phyloP scores from a whole-genome alignment of 2,329 filamentous ascomycete genomes.

The Penicillium vulpinum region DNA sequence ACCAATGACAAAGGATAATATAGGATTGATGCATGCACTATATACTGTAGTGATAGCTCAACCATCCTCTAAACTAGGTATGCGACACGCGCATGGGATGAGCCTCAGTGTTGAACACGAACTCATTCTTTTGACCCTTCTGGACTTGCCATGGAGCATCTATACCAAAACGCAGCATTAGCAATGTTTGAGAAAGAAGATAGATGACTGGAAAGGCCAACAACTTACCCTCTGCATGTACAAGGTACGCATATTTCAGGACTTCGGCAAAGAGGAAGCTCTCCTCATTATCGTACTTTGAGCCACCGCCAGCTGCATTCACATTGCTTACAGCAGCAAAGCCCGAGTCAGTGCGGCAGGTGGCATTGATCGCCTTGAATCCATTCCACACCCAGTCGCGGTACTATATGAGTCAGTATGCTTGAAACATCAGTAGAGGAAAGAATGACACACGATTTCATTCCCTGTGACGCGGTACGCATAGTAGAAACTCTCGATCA shows the following conservation, averaged over 20 bases:
- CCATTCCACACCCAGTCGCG: slow-evolving; percentile 83
- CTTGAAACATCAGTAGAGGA: no score
- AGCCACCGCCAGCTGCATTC: slow-evolving; percentile 61
- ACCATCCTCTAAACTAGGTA: not conserved
- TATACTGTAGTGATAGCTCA: not conserved
- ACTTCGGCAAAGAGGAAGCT: slow-evolving; percentile 88
- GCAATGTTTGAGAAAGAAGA: not conserved
- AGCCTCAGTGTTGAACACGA: slow-evolving; percentile 66
- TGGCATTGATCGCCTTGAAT: slow-evolving; percentile 67
- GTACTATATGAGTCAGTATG: slow-evolving; percentile 50
- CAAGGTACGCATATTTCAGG: slow-evolving; percentile 79
- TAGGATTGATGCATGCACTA: not conserved
- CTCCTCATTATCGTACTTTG: slow-evolving; percentile 70
- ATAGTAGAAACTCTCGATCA: slow-evolving; percentile 83
- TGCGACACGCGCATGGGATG: slow-evolving; percentile 49
- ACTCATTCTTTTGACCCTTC: slow-evolving; percentile 51
- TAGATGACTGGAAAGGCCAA: not conserved
- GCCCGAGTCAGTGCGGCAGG: slow-evolving; percentile 64
- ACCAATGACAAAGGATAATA: not conserved
- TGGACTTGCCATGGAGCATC: slow-evolving; percentile 63
- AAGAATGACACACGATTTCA: slow-evolving; percentile 45
- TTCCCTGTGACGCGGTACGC: slow-evolving; percentile 78
- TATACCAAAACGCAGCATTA: slow-evolving; percentile 17
- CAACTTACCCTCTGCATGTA: slow-evolving; percentile 52
- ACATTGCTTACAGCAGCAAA: slow-evolving; percentile 68